A percentile compares a stretch with the other conserved stretches of the same genome.
These are phyloP conservation scores for Punica granatum DNA, from an alignment of 345 rosid genomes.

Conservation along the genomic window DNA sequence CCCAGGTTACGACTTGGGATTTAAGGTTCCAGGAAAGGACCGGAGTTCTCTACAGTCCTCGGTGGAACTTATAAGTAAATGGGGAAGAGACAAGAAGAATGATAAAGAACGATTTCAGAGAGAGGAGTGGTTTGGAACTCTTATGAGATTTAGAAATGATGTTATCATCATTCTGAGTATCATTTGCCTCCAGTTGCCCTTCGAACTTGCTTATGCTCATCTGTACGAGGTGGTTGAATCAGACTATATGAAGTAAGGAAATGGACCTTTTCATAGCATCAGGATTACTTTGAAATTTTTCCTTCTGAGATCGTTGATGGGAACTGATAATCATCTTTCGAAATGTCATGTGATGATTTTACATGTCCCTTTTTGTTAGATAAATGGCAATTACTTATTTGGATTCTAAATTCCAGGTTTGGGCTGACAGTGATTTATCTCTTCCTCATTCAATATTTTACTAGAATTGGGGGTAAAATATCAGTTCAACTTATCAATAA, in stretches of 20 bases:
- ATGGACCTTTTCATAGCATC: background rate
- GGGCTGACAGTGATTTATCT: conserved; percentile 74
- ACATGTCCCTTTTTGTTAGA: background rate
- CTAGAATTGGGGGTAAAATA: conserved; percentile 69
- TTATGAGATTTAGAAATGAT: conserved; percentile 74
- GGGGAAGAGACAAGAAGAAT: conserved; percentile 37
- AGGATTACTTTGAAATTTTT: conserved; percentile 1
- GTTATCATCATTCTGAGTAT: conserved; percentile 54
- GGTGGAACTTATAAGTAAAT: conserved; percentile 30
- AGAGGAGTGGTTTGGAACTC: conserved; percentile 78
- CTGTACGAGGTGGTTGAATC: conserved; percentile 59
- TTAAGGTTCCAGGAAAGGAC: conserved; percentile 34
- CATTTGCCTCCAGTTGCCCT: conserved; percentile 94
- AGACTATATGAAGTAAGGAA: conserved; percentile 53
- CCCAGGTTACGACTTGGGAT: conserved; percentile 45
- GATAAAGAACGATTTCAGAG: conserved; percentile 77
- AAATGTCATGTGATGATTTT: background rate
- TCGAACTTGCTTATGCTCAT: conserved; percentile 94
- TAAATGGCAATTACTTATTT: background rate
- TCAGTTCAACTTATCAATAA: conserved; percentile 68
- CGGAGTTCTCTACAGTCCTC: conserved; percentile 49
- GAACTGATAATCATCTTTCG: background rate
- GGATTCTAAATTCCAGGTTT: conserved; percentile 50
- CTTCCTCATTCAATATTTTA: conserved; percentile 72
- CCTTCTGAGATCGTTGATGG: background rate